A percentile compares a stretch with the other conserved stretches of the same genome.
Evolutionary conservation across 371 early-diverging fungal species (phyloP).

Genomic region (Rhizopus arrhizus): DNA sequence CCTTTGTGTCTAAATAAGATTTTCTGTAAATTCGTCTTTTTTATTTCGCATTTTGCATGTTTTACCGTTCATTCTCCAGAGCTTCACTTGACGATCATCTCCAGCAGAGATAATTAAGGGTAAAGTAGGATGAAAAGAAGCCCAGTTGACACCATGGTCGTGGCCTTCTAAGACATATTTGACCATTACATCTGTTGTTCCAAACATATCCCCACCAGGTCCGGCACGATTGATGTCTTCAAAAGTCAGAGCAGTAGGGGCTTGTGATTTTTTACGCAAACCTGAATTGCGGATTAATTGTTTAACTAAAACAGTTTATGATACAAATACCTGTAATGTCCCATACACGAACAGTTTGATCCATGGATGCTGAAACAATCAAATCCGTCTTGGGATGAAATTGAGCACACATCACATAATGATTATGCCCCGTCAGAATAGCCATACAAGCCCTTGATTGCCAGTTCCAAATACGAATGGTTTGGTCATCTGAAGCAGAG

Average conservation of each 20-base stretch:
- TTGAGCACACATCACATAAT: constrained; percentile 99
- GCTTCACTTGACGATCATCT: constrained; percentile 98
- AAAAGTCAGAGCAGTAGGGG: constrained; percentile 59
- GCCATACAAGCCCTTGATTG: constrained; percentile 98
- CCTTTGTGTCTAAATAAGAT: constrained; percentile 73
- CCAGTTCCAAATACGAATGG: constrained; percentile 99
- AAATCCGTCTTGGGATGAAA: constrained; percentile 97
- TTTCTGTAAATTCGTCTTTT: neutral
- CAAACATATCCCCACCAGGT: constrained; percentile 88
- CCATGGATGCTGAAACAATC: constrained; percentile 95
- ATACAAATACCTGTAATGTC: constrained; percentile 82
- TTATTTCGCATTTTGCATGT: neutral
- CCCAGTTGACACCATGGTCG: constrained; percentile 99
- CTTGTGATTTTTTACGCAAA: constrained; percentile 80
- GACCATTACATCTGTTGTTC: constrained; percentile 92
- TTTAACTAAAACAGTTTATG: too few species aligned
- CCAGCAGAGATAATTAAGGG: constrained; percentile 95
- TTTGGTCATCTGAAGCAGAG: constrained; percentile 98
- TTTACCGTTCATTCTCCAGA: constrained; percentile 96
- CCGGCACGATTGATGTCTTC: constrained; percentile 62
- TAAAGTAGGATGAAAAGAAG: constrained; percentile 91
- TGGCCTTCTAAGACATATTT: constrained; percentile 99
- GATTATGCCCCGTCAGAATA: constrained; percentile 97
- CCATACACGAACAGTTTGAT: constrained; percentile 99
- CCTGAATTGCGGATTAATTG: constrained; percentile 43